phyloP scores from a whole-genome alignment of 2,329 filamentous ascomycete species.

The Coniosporium tulheliwenetii region DNA sequence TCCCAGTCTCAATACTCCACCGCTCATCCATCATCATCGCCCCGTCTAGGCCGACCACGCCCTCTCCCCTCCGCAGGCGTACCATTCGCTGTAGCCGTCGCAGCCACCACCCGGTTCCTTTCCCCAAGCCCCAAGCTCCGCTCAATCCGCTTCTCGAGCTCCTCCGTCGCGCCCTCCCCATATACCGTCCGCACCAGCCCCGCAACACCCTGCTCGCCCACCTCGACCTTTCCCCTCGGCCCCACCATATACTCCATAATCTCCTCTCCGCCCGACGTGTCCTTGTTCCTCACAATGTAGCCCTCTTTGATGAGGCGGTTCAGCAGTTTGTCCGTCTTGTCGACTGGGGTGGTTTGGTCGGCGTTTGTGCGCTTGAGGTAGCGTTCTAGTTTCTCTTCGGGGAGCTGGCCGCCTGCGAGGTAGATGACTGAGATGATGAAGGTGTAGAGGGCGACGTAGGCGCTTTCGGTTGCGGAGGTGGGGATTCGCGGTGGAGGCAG shows the following conservation, averaged over 20 bases:
- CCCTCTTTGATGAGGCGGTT: slow-evolving; percentile 64
- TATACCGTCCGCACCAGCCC: slow-evolving; percentile 48
- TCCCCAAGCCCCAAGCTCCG: slow-evolving; percentile 12
- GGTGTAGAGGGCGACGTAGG: slow-evolving; percentile 69
- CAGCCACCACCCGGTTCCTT: no score
- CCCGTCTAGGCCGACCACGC: no score
- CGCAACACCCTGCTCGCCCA: slow-evolving; percentile 61
- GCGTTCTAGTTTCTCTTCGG: slow-evolving; percentile 63
- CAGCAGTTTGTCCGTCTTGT: slow-evolving; percentile 57
- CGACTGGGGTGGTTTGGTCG: slow-evolving; percentile 53
- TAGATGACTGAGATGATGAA: slow-evolving; percentile 63
- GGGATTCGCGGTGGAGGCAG: slow-evolving; percentile 53
- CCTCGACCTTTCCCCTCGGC: slow-evolving; percentile 69
- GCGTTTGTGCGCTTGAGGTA: slow-evolving; percentile 63
- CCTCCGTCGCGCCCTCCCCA: slow-evolving; percentile 18
- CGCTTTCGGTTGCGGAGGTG: slow-evolving; percentile 52
- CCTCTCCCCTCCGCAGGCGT: no score
- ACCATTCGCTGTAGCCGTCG: no score
- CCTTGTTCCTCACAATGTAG: slow-evolving; percentile 63
- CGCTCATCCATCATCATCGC: no score
- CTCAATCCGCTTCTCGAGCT: slow-evolving; percentile 16
- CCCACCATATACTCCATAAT: slow-evolving; percentile 71
- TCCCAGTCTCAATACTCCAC: no score
- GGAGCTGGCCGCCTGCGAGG: slow-evolving; percentile 54
- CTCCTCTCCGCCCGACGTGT: slow-evolving; percentile 56